A percentile compares a stretch with the other conserved stretches of the same genome.
Conservation (phyloP, 768 basidiomycete genomes). For the Phylloporus sp. region DNA sequence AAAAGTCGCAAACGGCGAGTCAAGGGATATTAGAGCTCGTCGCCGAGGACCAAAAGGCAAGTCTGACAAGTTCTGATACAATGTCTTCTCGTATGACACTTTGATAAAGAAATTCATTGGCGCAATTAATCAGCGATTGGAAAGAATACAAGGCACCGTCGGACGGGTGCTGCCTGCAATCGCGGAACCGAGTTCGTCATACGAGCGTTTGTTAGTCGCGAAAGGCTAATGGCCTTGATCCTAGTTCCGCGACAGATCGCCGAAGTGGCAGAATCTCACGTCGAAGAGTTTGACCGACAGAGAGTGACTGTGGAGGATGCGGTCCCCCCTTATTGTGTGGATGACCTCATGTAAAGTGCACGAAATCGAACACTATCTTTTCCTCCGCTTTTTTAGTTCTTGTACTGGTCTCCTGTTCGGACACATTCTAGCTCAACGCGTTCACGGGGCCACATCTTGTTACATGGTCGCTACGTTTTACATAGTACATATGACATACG, state of each 20-base stretch:
- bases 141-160: constrained; percentile 11
- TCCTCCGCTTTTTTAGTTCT: background rate
- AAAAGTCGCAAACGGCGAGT: constrained; percentile 15
- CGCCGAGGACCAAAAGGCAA: constrained; percentile 10
- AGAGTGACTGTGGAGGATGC: background rate
- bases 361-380: background rate
- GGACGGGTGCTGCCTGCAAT: constrained; percentile 12
- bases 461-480: background rate
- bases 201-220: background rate
- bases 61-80: background rate
- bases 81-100: too few species aligned
- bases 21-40: constrained; percentile 15
- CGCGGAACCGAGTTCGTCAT: constrained; percentile 3
- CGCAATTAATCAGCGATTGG: constrained; percentile 13
- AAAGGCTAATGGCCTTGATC: background rate
- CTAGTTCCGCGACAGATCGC: constrained; percentile 11
- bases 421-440: too few species aligned
- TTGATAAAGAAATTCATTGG: constrained; percentile 7
- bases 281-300: constrained; percentile 9
- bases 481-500: background rate
- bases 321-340: constrained; percentile 5
- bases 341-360: constrained; percentile 13
- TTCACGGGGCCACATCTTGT: background rate
- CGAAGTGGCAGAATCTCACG: constrained; percentile 10
- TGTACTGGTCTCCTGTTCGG: background rate